Conservation (phyloP, 2,329 filamentous ascomycete species). For the Piedraia hortae region DNA sequence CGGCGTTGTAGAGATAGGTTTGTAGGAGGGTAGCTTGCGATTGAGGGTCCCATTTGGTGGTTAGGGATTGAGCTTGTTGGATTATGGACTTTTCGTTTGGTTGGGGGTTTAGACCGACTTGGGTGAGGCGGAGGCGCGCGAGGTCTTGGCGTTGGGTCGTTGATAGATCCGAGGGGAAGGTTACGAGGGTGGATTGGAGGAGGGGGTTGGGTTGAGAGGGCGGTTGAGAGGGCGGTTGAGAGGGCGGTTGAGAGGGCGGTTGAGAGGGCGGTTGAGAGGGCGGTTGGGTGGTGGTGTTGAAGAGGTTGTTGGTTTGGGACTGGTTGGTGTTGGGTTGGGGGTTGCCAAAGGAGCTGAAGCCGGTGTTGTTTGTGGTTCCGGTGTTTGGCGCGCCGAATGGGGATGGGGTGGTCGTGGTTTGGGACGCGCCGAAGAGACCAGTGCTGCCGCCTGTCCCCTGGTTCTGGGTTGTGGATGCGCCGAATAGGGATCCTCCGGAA, state of each 20-base stretch:
- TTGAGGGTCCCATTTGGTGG: constrained; percentile 46
- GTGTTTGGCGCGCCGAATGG: constrained; percentile 3
- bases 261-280: no score
- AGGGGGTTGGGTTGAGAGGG: no score
- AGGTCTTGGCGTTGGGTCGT: constrained; percentile 6
- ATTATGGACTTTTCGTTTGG: constrained; percentile 39
- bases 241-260: no score
- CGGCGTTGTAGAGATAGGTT: constrained; percentile 69
- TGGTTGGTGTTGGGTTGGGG: no score
- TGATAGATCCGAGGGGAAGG: constrained; percentile 2
- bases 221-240: no score
- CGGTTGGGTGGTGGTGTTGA: constrained; percentile 4
- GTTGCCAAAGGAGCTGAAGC: constrained; percentile 2
- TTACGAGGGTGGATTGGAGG: constrained; percentile 4
- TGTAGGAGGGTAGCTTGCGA: constrained; percentile 42
- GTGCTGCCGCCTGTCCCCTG: constrained; percentile 1
- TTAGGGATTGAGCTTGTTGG: constrained; percentile 43
- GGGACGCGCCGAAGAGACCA: constrained; percentile 3
- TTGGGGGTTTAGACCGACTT: constrained; percentile 2
- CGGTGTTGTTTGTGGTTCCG: constrained; percentile 5
- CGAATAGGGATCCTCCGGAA: constrained; percentile 12
- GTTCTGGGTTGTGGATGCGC: constrained; percentile 4
- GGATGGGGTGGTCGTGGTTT: constrained; percentile 1
- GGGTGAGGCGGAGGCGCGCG: constrained; percentile 3
- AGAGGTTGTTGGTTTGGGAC: constrained; percentile 2